These are phyloP conservation scores for Moricandia moricandioides DNA, from an alignment of 345 rosid species.

Conservation along the genomic window DNA sequence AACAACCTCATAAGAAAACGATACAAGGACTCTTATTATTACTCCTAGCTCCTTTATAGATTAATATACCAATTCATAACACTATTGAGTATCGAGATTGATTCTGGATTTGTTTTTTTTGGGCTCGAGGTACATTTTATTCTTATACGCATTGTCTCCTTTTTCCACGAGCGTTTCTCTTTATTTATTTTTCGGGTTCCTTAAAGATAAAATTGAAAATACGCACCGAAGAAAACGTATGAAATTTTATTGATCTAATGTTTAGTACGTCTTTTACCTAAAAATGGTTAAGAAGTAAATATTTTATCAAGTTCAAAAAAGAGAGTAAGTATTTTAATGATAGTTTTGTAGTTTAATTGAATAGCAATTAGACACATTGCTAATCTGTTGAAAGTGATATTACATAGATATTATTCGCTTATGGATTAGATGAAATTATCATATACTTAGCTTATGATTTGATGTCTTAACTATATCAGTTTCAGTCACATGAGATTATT, in stretches of 20 bases:
- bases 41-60: not conserved
- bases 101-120: constrained; percentile 27
- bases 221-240: not conserved
- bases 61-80: not conserved
- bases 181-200: not conserved
- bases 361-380: not conserved
- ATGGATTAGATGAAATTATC: too few relatives aligned
- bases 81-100: constrained; percentile 22
- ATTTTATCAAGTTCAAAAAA: too few relatives aligned
- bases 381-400: not conserved
- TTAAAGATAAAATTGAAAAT: not conserved
- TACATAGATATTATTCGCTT: too few relatives aligned
- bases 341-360: not conserved
- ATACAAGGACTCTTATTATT: not conserved
- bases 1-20: constrained; percentile 12
- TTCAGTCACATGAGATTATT: not conserved
- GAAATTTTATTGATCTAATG: not conserved
- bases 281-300: too few relatives aligned
- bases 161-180: constrained; percentile 28
- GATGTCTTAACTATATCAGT: not conserved
- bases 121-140: constrained; percentile 29
- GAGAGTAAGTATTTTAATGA: not conserved
- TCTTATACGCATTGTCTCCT: not conserved
- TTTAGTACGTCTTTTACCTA: too few relatives aligned
- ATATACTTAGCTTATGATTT: not conserved